Evolutionary conservation across 768 basidiomycete species (phyloP), one percentile per base, ranked within the genome.

Genomic region (Rubroboletus pulcherrimus): DNA sequence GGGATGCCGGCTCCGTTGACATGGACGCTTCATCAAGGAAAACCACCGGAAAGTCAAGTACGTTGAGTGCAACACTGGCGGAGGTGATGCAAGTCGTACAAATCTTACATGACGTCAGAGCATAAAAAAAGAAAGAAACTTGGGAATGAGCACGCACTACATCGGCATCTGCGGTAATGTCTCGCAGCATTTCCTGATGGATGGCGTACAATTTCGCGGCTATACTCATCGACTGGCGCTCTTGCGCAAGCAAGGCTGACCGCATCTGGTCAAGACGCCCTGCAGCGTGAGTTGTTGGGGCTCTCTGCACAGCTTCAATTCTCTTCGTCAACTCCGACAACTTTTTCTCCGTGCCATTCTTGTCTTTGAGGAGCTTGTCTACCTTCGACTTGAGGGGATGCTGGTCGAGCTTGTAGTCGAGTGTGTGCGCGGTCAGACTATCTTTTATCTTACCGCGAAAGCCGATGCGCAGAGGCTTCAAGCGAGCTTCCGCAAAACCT

Each of bases 1-100:
- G 75, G 19, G 92, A 89, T 24, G 92, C 87, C 11, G 94, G 93
- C 71, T 98, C 94, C 3, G 93, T 96, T 33, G 91, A 93, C 93
- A 97, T 96, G 8, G 91, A 92, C 1, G 95, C 95, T 71, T 98
- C 94, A 66, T 98, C 95, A 14, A 97, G 73, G 64, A 96, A 94
- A 2, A 97, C 93, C 33, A 96, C 82, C 3, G 94, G 94, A 65
- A 97, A 95, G 67, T 97, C 95, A 17, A 84, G 77, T 7, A 86
- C 80, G 56, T 83, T 82, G 51, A 94, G 72, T 0, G 82, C 77
- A 19, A 73, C 69, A 21, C 82, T 84, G 10, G 85, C 89, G 14
- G 91, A 82, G 0, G 89, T 86, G 48, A 95, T 82, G 67, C 91
- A 93, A 4, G 93, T 95, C 12, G 93, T 91, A 69, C 93, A 94